Evolutionary conservation across 352 stramenopile genomes (phyloP).

Genomic region (Pythium oligandrum): DNA sequence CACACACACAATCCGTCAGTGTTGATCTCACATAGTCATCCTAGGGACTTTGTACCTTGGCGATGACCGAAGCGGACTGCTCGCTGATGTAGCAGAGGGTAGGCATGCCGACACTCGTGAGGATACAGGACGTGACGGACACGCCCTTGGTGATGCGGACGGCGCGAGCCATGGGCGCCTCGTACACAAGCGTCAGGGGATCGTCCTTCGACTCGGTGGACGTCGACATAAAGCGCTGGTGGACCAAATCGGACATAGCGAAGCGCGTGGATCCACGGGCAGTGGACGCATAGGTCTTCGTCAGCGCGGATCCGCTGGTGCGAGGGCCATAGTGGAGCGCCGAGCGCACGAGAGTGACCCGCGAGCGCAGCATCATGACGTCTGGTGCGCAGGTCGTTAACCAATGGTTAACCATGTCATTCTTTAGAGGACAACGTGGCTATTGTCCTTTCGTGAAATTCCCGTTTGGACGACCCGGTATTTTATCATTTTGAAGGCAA

Average conservation of each 20-base stretch:
- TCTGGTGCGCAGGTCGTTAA: conserved; percentile 1
- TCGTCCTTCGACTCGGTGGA: background rate
- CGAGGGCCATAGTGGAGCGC: background rate
- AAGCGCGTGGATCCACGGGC: too few species aligned
- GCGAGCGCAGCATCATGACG: background rate
- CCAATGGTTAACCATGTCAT: background rate
- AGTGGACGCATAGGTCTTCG: too few species aligned
- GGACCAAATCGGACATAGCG: background rate
- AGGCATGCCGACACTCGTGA: conserved; percentile 81
- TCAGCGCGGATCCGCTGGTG: too few species aligned
- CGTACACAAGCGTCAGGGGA: conserved; percentile 39
- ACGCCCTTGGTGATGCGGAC: conserved; percentile 87
- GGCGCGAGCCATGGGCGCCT: conserved; percentile 62
- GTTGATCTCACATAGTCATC: too few species aligned
- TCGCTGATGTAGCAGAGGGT: conserved; percentile 66
- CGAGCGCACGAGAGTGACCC: background rate
- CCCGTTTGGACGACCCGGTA: too few species aligned
- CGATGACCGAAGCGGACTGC: conserved; percentile 64
- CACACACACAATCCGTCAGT: background rate
- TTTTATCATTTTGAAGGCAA: too few species aligned
- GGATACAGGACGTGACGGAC: conserved; percentile 74
- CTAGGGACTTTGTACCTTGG: conserved; percentile 37
- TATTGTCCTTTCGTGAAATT: too few species aligned
- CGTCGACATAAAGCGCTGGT: conserved; percentile 13
- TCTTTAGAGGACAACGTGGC: too few species aligned